Percentiles rank a stretch among this genome's conserved stretches.
These are phyloP conservation scores for Malassezia yamatoensis DNA, from an alignment of 1,284 basidiomycete genomes.

Conservation along the genomic window DNA sequence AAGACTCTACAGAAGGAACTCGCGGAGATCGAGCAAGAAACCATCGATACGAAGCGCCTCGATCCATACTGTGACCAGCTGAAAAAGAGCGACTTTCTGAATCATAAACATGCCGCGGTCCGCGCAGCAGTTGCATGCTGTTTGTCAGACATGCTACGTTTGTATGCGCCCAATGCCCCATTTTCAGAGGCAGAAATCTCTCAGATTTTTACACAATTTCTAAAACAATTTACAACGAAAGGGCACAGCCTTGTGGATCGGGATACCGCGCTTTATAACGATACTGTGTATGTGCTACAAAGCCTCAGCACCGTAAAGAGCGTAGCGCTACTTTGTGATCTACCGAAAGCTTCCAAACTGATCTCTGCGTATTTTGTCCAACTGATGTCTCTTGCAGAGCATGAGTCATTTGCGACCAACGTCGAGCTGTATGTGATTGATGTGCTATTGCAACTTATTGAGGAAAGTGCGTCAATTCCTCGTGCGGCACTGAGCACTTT, in stretches of 20 bases:
- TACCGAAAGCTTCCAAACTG: constrained; percentile 74
- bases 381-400: constrained; percentile 51
- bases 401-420: constrained; percentile 57
- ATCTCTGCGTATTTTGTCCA: constrained; percentile 72
- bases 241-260: constrained; percentile 29
- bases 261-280: constrained; percentile 25
- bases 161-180: constrained; percentile 94
- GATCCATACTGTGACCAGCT: constrained; percentile 65
- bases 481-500: constrained; percentile 68
- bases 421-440: constrained; percentile 78
- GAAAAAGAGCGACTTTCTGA: constrained; percentile 65
- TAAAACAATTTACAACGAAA: constrained; percentile 33
- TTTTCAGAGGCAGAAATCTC: constrained; percentile 73
- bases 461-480: constrained; percentile 69
- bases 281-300: constrained; percentile 66
- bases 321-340: constrained; percentile 81
- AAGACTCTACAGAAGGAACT: constrained; percentile 55
- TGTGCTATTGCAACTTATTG: constrained; percentile 77
- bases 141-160: constrained; percentile 78
- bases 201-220: constrained; percentile 56
- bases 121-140: constrained; percentile 89
- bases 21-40: constrained; percentile 74
- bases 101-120: constrained; percentile 87
- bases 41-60: constrained; percentile 65
- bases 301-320: constrained; percentile 86